These are phyloP conservation scores for Skeletonema marinoi DNA, from an alignment of 108 stramenopile genomes.

Conservation along the genomic window DNA sequence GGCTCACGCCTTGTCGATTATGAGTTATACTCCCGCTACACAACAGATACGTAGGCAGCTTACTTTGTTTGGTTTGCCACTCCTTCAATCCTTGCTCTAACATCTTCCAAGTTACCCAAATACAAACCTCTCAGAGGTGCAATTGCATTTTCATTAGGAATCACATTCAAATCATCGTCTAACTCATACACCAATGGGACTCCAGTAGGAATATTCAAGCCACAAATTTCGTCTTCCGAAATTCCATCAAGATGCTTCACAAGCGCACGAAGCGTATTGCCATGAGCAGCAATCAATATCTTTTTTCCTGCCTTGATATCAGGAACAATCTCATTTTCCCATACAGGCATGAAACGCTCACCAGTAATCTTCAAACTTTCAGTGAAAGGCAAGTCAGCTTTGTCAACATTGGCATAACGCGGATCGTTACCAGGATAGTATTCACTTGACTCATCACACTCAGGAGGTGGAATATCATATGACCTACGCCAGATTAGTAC, in stretches of 20 bases:
- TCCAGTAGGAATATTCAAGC: conserved; percentile 97
- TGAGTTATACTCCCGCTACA: no score
- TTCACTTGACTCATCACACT: conserved; percentile 65
- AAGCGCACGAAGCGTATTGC: conserved; percentile 97
- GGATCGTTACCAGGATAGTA: conserved; percentile 92
- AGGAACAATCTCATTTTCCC: conserved; percentile 89
- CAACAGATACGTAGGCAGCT: background rate
- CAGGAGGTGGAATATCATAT: conserved; percentile 96
- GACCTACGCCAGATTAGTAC: conserved; percentile 93
- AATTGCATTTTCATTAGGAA: conserved; percentile 86
- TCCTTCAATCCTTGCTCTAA: conserved; percentile 87
- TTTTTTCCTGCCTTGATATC: conserved; percentile 92
- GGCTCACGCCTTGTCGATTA: background rate
- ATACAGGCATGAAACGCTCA: conserved; percentile 93
- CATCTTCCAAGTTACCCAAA: conserved; percentile 89
- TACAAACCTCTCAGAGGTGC: conserved; percentile 84
- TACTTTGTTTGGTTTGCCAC: conserved; percentile 94
- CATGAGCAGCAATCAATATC: conserved; percentile 98
- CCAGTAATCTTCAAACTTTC: conserved; percentile 92
- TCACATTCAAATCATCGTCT: conserved; percentile 92
- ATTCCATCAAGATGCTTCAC: conserved; percentile 98
- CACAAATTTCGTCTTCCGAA: conserved; percentile 90
- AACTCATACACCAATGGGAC: conserved; percentile 95
- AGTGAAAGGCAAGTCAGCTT: conserved; percentile 69
- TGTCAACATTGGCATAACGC: conserved; percentile 74